Evolutionary conservation across 179 eudicot species (phyloP).

Genomic region (Carnegiea gigantea): DNA sequence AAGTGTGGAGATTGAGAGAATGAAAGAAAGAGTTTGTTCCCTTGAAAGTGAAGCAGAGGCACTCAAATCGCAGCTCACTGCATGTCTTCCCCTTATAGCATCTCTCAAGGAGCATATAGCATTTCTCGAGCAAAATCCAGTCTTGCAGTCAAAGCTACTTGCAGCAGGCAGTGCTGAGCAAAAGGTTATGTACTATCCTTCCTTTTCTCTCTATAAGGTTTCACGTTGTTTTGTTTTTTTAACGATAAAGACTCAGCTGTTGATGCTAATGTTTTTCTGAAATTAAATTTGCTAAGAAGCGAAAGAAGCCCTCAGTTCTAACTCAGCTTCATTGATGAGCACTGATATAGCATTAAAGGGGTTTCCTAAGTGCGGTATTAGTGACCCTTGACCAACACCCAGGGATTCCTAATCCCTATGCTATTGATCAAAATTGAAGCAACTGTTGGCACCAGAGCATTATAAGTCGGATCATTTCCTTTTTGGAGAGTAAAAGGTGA

Average conservation of each 20-base stretch:
- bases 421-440: too few relatives aligned
- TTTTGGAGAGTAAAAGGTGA: too few relatives aligned
- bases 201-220: not conserved
- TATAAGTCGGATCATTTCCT: too few relatives aligned
- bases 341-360: too few relatives aligned
- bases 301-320: too few relatives aligned
- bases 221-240: not conserved
- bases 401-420: too few relatives aligned
- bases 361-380: too few relatives aligned
- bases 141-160: conserved; percentile 41
- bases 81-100: conserved; percentile 60
- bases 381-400: too few relatives aligned
- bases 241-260: not conserved
- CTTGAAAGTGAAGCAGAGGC: conserved; percentile 64
- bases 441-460: too few relatives aligned
- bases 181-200: conserved; percentile 37
- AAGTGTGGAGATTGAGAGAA: conserved; percentile 57
- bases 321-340: too few relatives aligned
- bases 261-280: not conserved
- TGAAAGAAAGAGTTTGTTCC: conserved; percentile 52
- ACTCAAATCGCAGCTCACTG: conserved; percentile 59
- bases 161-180: conserved; percentile 25
- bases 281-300: not conserved
- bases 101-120: conserved; percentile 59
- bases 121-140: conserved; percentile 57